Evolutionary conservation across 208 protist species (phyloP), one percentile per base, ranked within the genome.

Genomic region (Trypanosoma vivax): DNA sequence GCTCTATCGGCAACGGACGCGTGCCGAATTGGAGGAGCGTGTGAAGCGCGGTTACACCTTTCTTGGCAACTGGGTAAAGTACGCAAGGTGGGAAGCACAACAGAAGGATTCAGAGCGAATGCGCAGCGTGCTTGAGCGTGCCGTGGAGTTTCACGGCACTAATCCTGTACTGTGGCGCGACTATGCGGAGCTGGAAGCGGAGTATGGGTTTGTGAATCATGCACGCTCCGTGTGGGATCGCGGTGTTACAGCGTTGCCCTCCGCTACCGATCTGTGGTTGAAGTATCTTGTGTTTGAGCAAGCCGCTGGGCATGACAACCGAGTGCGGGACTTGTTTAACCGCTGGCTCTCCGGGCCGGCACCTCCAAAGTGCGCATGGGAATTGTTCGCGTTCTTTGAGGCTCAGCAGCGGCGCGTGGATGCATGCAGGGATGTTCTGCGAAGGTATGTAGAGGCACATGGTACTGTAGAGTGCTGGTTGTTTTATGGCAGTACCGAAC

Each of bases 101-200:
- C 97, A 99, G 76, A 72, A 83, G 9, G 96, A 99, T 60, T 95
- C 96, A 52, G 82, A 66, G 6, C 81, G 96, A 21, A 97, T 98
- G 58, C 83, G 98, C 0, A 92, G 75, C 16, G 78, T 99, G 11
- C 95, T 96, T 62, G 97, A 99, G 83, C 73, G 98, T 18, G 93
- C 95, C 0, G 65, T 83, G 14, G 71, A 86, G 21, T 68, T 90
- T n/a, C 88, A 99, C 61, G 88, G 94, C 29, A 70, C 78, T 13
- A 90, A 97, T 55, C 31, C 74, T 10, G 79, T 67, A 11, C 18
- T 99, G 7, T 99, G 93, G 94, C 68, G 98, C 10, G 89, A 96
- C 40, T 99, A 99, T 69, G 97, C 97, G 1, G 97, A 99, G 64
- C 95, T 99, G 80, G 98, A 99, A 76, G 98, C 96, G 90, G 52